Conservation (phyloP, 148 eudicot species). For the Cornus suecica region DNA sequence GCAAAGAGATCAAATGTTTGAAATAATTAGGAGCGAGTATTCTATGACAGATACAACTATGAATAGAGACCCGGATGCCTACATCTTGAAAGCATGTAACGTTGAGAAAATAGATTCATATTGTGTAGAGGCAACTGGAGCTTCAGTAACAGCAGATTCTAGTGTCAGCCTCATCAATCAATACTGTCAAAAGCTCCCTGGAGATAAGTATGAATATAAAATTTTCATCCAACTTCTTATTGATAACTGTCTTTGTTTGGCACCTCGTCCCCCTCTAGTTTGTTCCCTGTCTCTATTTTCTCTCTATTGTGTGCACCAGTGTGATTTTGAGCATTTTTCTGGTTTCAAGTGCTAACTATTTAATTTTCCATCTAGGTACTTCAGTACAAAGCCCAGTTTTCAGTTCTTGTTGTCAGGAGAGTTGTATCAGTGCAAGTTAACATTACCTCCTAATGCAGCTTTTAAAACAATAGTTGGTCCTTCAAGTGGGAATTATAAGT, state of each 20-base stretch:
- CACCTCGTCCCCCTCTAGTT: too few species aligned
- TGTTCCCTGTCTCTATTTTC: not conserved
- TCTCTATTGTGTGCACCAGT: not conserved
- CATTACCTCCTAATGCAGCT: conserved; percentile 51
- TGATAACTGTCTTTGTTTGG: not conserved
- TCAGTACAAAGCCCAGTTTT: conserved; percentile 41
- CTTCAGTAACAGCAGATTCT: conserved; percentile 44
- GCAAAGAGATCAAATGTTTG: conserved; percentile 47
- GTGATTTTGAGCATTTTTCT: not conserved
- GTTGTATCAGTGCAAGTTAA: conserved; percentile 35
- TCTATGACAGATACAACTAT: conserved; percentile 38
- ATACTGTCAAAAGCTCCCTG: conserved; percentile 45
- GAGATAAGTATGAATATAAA: conserved; percentile 37
- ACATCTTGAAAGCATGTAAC: conserved; percentile 25
- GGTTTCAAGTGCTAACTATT: not conserved
- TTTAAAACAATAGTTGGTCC: conserved; percentile 51
- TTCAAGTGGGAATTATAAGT: conserved; percentile 24
- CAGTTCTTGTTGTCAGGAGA: conserved; percentile 32
- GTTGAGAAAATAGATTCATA: conserved; percentile 28
- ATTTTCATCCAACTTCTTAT: not conserved
- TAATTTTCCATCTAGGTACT: conserved; percentile 36
- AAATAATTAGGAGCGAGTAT: conserved; percentile 36
- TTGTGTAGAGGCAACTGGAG: conserved; percentile 43
- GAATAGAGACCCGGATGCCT: conserved; percentile 35
- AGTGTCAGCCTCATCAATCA: conserved; percentile 40